Evolutionary conservation across 208 protist genomes (phyloP), one percentile per base, ranked within the genome.

Genomic region (Phytomonas sp.): DNA sequence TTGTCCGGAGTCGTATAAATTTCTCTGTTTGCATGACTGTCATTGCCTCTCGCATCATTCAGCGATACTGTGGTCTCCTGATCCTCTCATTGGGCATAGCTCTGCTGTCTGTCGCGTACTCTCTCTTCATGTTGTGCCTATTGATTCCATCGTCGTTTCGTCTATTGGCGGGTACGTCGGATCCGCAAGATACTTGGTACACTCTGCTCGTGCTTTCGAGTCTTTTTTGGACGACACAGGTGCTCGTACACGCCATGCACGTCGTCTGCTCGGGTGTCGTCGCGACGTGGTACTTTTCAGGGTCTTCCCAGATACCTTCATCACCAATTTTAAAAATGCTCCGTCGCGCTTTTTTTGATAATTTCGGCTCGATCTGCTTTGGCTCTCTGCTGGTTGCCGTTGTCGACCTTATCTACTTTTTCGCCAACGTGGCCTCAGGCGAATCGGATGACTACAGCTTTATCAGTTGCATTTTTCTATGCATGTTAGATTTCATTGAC

Each of bases 241-340:
- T 95, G 59, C 40, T 90, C 26, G 43, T 53, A 30, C 77, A 87
- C 64, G 37, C 92, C 0, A 76, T 91, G 74, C 85, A 93, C 75
- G 82, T 91, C 31, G 91, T 82, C 13, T 78, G 84, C 28, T 84
- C 73, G 51, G 91, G 91, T 40, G 80, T 95, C 28, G 76, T 83
- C 0, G 87, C 87, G 13, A 94, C 84, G 67, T 96, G 93, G 93
- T 97, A 94, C 83, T 96, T 96, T 66, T 78, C 83, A 13, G 85
- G 85, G 13, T 71, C 78, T 33, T 66, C 34, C n/a, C 68, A 78
- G 68, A 83, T 93, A 80, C 87, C 85, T 23, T 43, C 30, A 30
- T 71, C 33, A 37, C 88, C 89, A 1, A 89, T 89, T 17, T 64
- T 62, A n/a, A 63, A 28, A 17, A 85, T 88, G n/a, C 85, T 96